Percentiles rank a stretch among this genome's conserved stretches.
Evolutionary conservation across 352 stramenopile species (phyloP).

Genomic region (Vaucheria bursata): DNA sequence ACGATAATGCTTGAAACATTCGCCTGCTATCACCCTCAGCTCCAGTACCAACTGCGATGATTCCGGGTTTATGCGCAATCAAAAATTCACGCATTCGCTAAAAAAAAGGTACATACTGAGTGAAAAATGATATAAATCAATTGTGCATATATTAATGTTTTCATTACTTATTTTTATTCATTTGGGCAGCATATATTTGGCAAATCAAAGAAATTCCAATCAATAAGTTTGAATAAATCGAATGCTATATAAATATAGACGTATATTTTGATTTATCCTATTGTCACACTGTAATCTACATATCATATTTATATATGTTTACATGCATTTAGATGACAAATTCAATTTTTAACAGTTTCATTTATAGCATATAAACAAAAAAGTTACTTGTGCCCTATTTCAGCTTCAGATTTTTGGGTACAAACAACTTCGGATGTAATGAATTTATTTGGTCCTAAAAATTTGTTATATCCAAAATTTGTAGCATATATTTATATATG

Average conservation of each 20-base stretch:
- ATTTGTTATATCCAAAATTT: neutral
- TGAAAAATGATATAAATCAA: neutral
- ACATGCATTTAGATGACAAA: neutral
- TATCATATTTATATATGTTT: too few relatives aligned
- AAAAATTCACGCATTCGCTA: constrained; percentile 28
- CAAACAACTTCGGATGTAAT: neutral
- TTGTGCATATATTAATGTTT: neutral
- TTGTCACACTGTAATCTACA: too few relatives aligned
- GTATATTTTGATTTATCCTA: too few relatives aligned
- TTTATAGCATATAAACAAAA: neutral
- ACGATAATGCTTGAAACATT: neutral
- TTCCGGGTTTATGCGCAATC: constrained; percentile 4
- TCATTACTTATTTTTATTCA: neutral
- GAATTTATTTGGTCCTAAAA: neutral
- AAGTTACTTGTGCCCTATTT: too few relatives aligned
- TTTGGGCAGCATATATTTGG: neutral
- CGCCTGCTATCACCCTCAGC: constrained; percentile 11
- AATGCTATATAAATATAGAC: neutral
- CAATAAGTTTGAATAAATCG: neutral
- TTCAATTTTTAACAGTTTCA: neutral
- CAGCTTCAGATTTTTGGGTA: neutral
- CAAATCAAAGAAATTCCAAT: neutral
- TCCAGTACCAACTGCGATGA: constrained; percentile 13
- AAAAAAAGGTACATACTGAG: neutral
- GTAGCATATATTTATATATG: neutral